Evolutionary conservation across 2,329 filamentous ascomycete genomes (phyloP).

Genomic region (Colletotrichum tofieldiae): DNA sequence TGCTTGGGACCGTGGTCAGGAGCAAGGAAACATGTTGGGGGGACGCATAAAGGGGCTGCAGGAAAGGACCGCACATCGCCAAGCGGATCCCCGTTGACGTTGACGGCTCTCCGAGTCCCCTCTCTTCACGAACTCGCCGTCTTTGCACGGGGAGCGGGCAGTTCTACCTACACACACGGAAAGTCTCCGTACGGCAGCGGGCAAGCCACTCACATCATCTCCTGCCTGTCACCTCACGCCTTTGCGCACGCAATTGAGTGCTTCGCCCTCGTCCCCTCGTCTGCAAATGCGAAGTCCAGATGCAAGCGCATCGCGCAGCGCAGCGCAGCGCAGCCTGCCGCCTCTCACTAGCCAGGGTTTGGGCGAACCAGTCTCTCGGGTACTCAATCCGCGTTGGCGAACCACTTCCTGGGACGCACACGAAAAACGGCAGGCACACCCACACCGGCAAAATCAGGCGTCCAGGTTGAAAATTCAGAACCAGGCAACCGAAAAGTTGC

Average conservation of each 20-base stretch:
- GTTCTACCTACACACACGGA: background rate
- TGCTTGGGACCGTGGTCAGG: slow-evolving; percentile 21
- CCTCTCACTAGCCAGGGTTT: background rate
- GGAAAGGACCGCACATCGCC: slow-evolving; percentile 40
- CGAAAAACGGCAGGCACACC: background rate
- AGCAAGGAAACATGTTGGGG: slow-evolving; percentile 12
- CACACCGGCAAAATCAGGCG: slow-evolving; percentile 23
- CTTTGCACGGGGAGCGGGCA: background rate
- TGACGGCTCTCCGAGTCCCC: background rate
- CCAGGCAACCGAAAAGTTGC: slow-evolving; percentile 20
- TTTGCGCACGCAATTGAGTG: slow-evolving; percentile 11
- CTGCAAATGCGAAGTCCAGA: slow-evolving; percentile 5
- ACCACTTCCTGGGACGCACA: slow-evolving; percentile 18
- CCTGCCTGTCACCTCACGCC: background rate
- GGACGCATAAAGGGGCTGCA: slow-evolving; percentile 25
- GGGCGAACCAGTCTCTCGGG: slow-evolving; percentile 36
- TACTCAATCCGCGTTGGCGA: slow-evolving; percentile 30
- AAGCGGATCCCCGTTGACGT: slow-evolving; percentile 23
- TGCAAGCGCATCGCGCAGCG: background rate
- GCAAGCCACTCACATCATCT: slow-evolving; percentile 2
- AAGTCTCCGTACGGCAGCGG: background rate
- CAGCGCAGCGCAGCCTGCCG: slow-evolving; percentile 10
- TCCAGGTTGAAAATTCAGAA: slow-evolving; percentile 23
- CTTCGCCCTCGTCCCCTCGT: slow-evolving; percentile 1
- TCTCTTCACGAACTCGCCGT: background rate